These are phyloP conservation scores for Austroboletus olivaceoglutinosus DNA, from an alignment of 1,284 basidiomycete species.

Conservation along the genomic window DNA sequence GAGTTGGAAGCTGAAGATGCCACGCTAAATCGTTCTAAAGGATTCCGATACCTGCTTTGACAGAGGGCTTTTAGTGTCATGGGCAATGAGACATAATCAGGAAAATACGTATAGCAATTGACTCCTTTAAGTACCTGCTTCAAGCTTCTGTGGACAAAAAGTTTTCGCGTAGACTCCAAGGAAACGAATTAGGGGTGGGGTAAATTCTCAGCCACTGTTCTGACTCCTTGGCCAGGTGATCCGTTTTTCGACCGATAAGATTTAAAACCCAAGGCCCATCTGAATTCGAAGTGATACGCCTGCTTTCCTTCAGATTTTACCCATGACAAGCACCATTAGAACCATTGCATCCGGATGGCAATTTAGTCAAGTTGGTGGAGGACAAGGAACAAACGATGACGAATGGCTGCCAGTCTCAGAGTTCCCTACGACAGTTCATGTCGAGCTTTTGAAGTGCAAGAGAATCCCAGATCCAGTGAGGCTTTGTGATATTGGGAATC, in stretches of 20 bases:
- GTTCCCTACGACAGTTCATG: constrained; percentile 83
- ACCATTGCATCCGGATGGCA: constrained; percentile 49
- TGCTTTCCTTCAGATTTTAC: too few species aligned
- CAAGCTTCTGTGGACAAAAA: too few species aligned
- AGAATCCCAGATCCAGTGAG: constrained; percentile 80
- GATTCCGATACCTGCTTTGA: constrained; percentile 49
- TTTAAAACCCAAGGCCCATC: too few species aligned
- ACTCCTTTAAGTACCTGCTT: not conserved
- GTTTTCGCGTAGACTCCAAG: too few species aligned
- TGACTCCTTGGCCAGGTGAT: not conserved
- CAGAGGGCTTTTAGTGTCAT: not conserved
- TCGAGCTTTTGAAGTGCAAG: constrained; percentile 70
- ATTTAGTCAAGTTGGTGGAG: constrained; percentile 67
- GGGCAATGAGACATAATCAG: not conserved
- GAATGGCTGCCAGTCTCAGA: constrained; percentile 64
- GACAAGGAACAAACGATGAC: constrained; percentile 52
- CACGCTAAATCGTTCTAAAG: constrained; percentile 40
- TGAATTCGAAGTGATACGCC: too few species aligned
- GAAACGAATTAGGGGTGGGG: too few species aligned
- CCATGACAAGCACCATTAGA: constrained; percentile 25
- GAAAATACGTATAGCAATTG: not conserved
- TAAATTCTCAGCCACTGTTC: too few species aligned
- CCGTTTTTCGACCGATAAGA: not conserved
- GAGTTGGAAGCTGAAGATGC: constrained; percentile 43
- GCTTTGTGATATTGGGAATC: constrained; percentile 10